phyloP scores from a whole-genome alignment of 352 stramenopile genomes.

The Globisporangium nagaii region DNA sequence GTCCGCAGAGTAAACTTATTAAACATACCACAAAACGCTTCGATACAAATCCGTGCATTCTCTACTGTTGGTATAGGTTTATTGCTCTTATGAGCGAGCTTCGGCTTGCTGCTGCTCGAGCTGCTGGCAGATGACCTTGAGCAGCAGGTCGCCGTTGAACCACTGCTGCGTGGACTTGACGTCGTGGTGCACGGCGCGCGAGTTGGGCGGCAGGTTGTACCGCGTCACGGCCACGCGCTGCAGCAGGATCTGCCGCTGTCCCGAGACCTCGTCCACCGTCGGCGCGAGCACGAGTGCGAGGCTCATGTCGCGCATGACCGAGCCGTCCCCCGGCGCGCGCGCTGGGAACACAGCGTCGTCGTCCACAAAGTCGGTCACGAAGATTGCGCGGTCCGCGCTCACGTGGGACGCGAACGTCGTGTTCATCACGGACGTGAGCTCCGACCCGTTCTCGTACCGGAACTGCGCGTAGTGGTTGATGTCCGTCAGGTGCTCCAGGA shows the following conservation, averaged over 20 bases:
- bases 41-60: too few relatives aligned
- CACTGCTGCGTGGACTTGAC: slow-evolving; percentile 40
- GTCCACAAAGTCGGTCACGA: slow-evolving; percentile 46
- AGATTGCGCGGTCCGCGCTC: slow-evolving; percentile 21
- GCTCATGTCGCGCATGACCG: slow-evolving; percentile 24
- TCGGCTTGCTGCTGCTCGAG: slow-evolving; percentile 22
- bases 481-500: slow-evolving; percentile 26
- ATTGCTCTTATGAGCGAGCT: too few relatives aligned
- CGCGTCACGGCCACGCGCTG: slow-evolving; percentile 37
- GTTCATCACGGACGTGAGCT: slow-evolving; percentile 33
- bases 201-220: slow-evolving; percentile 47
- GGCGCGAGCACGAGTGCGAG: slow-evolving; percentile 28
- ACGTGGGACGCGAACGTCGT: slow-evolving; percentile 30
- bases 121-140: slow-evolving; percentile 46
- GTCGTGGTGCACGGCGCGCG: slow-evolving; percentile 36
- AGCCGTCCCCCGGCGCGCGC: slow-evolving; percentile 16
- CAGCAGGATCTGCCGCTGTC: slow-evolving; percentile 35
- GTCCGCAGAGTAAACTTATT: background rate
- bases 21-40: too few relatives aligned
- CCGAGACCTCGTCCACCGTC: slow-evolving; percentile 22
- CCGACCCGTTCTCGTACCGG: slow-evolving; percentile 31
- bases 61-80: too few relatives aligned
- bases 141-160: slow-evolving; percentile 55
- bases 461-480: slow-evolving; percentile 32
- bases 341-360: slow-evolving; percentile 29